Evolutionary conservation across 164 flowering plant genomes (phyloP), one percentile per base, ranked within the genome.

Genomic region (Tetrastigma voinierianum): DNA sequence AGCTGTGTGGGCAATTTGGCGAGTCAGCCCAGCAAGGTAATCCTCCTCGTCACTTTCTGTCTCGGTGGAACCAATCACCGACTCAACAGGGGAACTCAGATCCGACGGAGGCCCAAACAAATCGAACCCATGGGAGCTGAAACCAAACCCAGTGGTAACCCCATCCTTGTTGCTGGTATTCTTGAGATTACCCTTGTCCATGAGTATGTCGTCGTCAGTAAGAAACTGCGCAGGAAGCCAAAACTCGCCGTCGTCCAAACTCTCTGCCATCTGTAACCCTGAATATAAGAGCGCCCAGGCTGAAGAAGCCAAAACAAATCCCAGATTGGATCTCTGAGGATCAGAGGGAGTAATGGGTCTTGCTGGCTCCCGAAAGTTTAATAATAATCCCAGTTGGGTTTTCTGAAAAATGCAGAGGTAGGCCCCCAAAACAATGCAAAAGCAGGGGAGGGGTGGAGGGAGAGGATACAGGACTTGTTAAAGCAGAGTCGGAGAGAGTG

Each of bases 151-250:
- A 3, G 48, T n/a, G 51, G 14, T 9, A 7, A 7, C 13, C 17
- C 18, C 18, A 8, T 4, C 48, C 8, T 20, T 46, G 1, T 21
- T 20, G 10, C 19, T 45, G 6, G 3, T 1, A 2, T 1, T 47
- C 51, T 18, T 51, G 15, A 10, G n/a, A 17, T 53, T 62, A 14
- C 54, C 64, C 65, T 66, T 74, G 46, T 79, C 85, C 76, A 76
- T 59, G 18, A 77, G 54, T 1, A 70, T 21, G 43, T 78, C 86
- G 43, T 83, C 85, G 66, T 89, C 91, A 1, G 79, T 53, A 9
- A 86, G 81, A 64, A 86, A 85, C 76, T 82, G 66, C 0, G 88
- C 69, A 9, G 91, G 91, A 0, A 89, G 77, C 91, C 88, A 89
- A 46, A 89, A 85, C 87, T 81, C 91, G 6, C 80, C 86, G 62